phyloP scores from a whole-genome alignment of 805 yeast genomes.

The Scheffersomyces stipitis region DNA sequence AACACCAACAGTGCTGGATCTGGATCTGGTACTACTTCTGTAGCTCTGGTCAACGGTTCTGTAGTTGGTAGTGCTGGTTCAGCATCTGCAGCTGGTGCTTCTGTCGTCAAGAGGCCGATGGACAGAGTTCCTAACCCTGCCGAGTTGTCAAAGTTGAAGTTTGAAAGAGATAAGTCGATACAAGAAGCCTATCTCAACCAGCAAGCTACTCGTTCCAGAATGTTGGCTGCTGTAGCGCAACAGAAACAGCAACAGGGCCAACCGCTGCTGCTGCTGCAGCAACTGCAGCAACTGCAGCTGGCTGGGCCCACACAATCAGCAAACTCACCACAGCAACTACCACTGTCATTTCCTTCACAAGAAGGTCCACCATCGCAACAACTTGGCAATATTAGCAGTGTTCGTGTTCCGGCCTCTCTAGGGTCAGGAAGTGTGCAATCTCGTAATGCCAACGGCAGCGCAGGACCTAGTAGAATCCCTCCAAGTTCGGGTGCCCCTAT shows the following conservation, averaged over 20 bases:
- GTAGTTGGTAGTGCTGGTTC: no score
- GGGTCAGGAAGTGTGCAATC: constrained; percentile 4
- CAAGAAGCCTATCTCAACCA: constrained; percentile 67
- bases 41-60: constrained; percentile 5
- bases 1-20: constrained; percentile 1
- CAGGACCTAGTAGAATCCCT: constrained; percentile 2
- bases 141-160: constrained; percentile 79
- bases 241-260: constrained; percentile 17
- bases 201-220: constrained; percentile 41
- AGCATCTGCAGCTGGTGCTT: constrained; percentile 1
- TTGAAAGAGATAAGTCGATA: constrained; percentile 80
- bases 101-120: constrained; percentile 27
- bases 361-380: constrained; percentile 14
- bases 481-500: neutral
- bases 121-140: constrained; percentile 69
- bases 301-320: neutral
- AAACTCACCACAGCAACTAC: neutral
- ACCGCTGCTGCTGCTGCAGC: constrained; percentile 1
- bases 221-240: constrained; percentile 44
- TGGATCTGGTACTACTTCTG: constrained; percentile 3
- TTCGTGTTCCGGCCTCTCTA: constrained; percentile 1
- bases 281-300: constrained; percentile 1
- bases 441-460: constrained; percentile 11
- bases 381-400: neutral
- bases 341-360: no score